phyloP scores from a whole-genome alignment of 2,329 filamentous ascomycete genomes.

The Zymoseptoria pseudotritici region DNA sequence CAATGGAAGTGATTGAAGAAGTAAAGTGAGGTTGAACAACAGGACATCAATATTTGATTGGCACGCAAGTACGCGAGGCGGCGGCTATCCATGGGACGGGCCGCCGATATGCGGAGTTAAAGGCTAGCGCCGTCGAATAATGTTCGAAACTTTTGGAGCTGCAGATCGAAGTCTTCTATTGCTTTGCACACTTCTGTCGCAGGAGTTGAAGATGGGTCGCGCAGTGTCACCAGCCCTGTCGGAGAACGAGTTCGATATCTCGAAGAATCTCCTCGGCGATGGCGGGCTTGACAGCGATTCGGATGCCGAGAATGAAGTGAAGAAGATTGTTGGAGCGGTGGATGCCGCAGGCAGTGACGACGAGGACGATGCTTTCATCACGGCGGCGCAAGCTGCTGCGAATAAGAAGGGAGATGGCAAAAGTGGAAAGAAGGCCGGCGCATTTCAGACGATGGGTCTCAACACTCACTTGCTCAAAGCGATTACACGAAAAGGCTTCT shows the following conservation, averaged over 20 bases:
- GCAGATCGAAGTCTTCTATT: neutral
- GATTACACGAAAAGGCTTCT: slow-evolving; percentile 89
- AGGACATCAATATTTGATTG: neutral
- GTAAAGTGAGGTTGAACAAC: neutral
- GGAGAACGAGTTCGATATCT: slow-evolving; percentile 87
- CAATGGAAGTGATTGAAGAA: neutral
- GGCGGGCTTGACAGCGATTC: slow-evolving; percentile 50
- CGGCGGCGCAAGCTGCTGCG: slow-evolving; percentile 73
- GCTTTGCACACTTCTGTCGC: neutral
- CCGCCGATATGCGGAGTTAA: neutral
- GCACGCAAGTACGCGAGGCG: no score
- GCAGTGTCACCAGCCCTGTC: slow-evolving; percentile 74
- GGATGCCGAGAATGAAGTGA: slow-evolving; percentile 15
- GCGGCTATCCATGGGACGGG: neutral
- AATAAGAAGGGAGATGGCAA: slow-evolving; percentile 80
- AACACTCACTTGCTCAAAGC: slow-evolving; percentile 80
- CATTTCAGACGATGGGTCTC: slow-evolving; percentile 91
- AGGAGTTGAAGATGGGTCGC: slow-evolving; percentile 29
- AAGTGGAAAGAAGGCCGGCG: slow-evolving; percentile 87
- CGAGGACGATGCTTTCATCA: slow-evolving; percentile 79
- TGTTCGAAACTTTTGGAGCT: neutral
- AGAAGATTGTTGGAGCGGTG: slow-evolving; percentile 4
- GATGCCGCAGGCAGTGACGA: slow-evolving; percentile 32
- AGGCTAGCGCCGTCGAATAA: neutral
- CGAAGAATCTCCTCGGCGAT: slow-evolving; percentile 58